Percentiles rank a stretch among this genome's conserved stretches.
phyloP scores from a whole-genome alignment of 305 asterid species.

The Andrographis paniculata region DNA sequence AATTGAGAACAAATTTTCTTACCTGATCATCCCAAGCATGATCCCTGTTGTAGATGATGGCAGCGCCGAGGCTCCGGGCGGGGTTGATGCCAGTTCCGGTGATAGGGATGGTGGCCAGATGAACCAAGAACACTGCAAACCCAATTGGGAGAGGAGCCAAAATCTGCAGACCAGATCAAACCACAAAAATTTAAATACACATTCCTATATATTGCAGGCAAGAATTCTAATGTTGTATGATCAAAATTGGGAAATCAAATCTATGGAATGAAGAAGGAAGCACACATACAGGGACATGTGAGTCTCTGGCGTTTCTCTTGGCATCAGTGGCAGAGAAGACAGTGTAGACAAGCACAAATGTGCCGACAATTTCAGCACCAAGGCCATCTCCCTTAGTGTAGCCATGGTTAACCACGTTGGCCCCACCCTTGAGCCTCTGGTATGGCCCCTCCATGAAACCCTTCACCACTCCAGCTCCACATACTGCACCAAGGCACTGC shows the following conservation, averaged over 20 bases:
- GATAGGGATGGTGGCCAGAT: slow-evolving; percentile 40
- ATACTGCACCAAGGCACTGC: slow-evolving; percentile 38
- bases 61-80: slow-evolving; percentile 46
- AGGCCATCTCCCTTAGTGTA: slow-evolving; percentile 44
- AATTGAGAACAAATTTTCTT: slow-evolving; percentile 6
- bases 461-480: slow-evolving; percentile 47
- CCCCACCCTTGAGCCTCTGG: slow-evolving; percentile 33
- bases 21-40: slow-evolving; percentile 44
- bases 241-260: too few species aligned
- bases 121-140: slow-evolving; percentile 40
- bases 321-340: slow-evolving; percentile 49
- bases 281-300: slow-evolving; percentile 38
- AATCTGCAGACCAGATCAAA: slow-evolving; percentile 23
- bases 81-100: slow-evolving; percentile 48
- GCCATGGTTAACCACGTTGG: slow-evolving; percentile 30
- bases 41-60: slow-evolving; percentile 38
- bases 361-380: slow-evolving; percentile 40
- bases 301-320: slow-evolving; percentile 42
- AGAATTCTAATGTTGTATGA: too few species aligned
- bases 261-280: neutral
- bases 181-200: too few species aligned
- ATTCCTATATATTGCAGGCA: too few species aligned
- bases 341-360: too few species aligned
- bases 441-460: slow-evolving; percentile 35
- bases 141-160: slow-evolving; percentile 47